Evolutionary conservation across 306 rosid species (phyloP), one percentile per base, ranked within the genome.

Genomic region (Mucuna pruriens): DNA sequence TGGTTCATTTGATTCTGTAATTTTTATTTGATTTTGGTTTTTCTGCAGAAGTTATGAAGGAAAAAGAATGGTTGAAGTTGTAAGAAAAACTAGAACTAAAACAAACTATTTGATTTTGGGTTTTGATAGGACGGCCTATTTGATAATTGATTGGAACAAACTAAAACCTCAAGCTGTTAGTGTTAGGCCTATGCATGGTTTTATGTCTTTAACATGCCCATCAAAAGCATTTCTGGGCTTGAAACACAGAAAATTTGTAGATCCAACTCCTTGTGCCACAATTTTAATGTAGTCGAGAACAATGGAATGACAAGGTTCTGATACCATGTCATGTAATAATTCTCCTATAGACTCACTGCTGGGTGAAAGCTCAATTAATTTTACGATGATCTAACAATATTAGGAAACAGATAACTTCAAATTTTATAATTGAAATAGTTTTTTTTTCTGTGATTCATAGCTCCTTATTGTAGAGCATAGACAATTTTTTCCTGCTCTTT

Each of bases 371-470:
- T 1, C 20, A 9, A 29, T 19, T 62, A 52, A 9, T 45, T 76
- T 45, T 61, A 76, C 36, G 12, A 74, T 38, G 46, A 17, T 8
- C 54, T 57, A 22, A 42, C 39, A 40, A 57, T 74, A 74, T 48
- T 4, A 51, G n/a, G 54, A 8, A 23, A 22, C 26, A 23, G 25
- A 23, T 9, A 39, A 26, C 60, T 15, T 15, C 4, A 10, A 74
- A 13, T 8, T 68, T 42, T 17, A 34, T 16, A 17, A 48, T 52
- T 16, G 42, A 36, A 51, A 64, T 55, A 48, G 45, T 68, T 64
- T 69, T 68, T 64, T 69, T 38, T 78, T 60, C 57, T 54, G 57
- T 79, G 58, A 26, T 54, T 23, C 25, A 29, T 31, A 8, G 54
- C 77, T 45, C 10, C 15, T 25, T 48, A 49, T 40, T 77, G 39